Evolutionary conservation across 2,329 filamentous ascomycete species (phyloP).

Genomic region (Nakataea oryzae): DNA sequence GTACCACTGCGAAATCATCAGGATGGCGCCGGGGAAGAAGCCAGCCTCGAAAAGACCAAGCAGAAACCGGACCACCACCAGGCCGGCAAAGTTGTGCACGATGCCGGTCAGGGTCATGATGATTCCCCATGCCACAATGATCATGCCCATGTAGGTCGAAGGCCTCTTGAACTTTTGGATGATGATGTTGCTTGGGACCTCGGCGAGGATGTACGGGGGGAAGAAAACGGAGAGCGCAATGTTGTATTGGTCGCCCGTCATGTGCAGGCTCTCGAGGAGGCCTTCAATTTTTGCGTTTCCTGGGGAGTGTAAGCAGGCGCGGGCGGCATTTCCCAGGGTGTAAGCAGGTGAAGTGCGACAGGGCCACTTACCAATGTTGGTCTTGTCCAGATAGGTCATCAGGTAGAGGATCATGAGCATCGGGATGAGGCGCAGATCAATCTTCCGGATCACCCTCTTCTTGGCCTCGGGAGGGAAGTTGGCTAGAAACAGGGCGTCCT

Average conservation of each 20-base stretch:
- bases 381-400: constrained; percentile 54
- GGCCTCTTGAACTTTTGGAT: constrained; percentile 28
- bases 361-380: not conserved
- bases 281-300: constrained; percentile 47
- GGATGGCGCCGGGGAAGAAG: constrained; percentile 19
- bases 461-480: not conserved
- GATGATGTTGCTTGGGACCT: constrained; percentile 47
- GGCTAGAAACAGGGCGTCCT: not conserved
- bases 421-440: constrained; percentile 32
- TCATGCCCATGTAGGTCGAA: not conserved
- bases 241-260: constrained; percentile 49
- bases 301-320: not conserved
- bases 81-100: not conserved
- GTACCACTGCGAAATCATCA: constrained; percentile 19
- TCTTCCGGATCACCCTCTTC: not conserved
- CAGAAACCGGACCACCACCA: not conserved
- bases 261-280: constrained; percentile 36
- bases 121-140: constrained; percentile 22
- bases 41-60: constrained; percentile 11
- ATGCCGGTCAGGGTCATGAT: constrained; percentile 23
- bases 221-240: constrained; percentile 50
- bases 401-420: constrained; percentile 60
- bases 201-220: constrained; percentile 51
- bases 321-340: too few relatives aligned
- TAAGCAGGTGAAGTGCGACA: not conserved